phyloP scores from a whole-genome alignment of 306 rosid species.

The Boehmeria nivea region DNA sequence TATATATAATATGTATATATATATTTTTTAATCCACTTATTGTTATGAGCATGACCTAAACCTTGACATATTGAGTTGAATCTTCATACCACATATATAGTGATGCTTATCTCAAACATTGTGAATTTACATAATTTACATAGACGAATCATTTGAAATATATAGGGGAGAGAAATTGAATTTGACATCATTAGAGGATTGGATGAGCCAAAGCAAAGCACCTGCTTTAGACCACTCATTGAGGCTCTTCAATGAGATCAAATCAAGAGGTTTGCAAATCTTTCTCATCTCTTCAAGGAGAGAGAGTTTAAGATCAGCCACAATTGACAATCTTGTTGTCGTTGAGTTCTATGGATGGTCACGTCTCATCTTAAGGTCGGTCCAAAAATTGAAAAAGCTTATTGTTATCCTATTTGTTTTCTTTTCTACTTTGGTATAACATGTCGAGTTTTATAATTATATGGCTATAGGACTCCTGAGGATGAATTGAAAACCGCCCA shows the following conservation, averaged over 20 bases:
- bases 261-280: slow-evolving; percentile 50
- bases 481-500: slow-evolving; percentile 31
- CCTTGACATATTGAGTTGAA: too few species aligned
- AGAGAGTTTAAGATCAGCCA: slow-evolving; percentile 58
- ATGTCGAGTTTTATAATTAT: background rate
- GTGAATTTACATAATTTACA: too few species aligned
- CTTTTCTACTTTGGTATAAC: background rate
- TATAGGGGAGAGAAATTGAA: slow-evolving; percentile 55
- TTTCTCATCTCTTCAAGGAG: slow-evolving; percentile 55
- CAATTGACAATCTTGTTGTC: slow-evolving; percentile 49
- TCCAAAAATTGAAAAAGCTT: background rate
- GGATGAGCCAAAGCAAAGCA: slow-evolving; percentile 53
- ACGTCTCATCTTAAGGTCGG: slow-evolving; percentile 50
- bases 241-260: slow-evolving; percentile 47
- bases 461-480: slow-evolving; percentile 21
- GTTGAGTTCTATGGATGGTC: slow-evolving; percentile 65
- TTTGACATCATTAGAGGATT: slow-evolving; percentile 46
- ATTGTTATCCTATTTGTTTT: background rate
- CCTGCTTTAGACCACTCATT: slow-evolving; percentile 50
- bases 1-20: too few species aligned
- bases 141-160: too few species aligned
- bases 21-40: too few species aligned
- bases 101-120: too few species aligned
- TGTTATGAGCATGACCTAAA: too few species aligned
- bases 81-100: too few species aligned